These are phyloP conservation scores for Pseudopyrenochaeta lycopersici DNA, from an alignment of 2,329 filamentous ascomycete genomes.

Conservation along the genomic window DNA sequence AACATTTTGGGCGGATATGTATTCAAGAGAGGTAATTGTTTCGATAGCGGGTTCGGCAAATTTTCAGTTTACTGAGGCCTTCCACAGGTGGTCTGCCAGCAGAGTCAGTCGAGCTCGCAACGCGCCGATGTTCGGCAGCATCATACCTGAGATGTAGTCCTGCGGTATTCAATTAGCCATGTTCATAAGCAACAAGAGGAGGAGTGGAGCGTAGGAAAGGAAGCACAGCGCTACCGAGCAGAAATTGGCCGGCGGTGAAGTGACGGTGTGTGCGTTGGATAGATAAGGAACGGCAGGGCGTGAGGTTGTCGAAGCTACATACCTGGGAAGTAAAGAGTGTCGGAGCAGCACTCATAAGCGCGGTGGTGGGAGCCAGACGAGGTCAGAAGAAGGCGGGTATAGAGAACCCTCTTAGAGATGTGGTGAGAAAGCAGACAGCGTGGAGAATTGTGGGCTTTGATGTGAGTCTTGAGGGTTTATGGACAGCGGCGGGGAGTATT, in stretches of 20 bases:
- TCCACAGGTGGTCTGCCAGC: slow-evolving; percentile 70
- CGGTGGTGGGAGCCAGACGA: slow-evolving; percentile 37
- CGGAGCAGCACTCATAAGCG: slow-evolving; percentile 60
- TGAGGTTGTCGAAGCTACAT: slow-evolving; percentile 39
- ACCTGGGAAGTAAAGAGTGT: slow-evolving; percentile 64
- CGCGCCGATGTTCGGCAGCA: slow-evolving; percentile 21
- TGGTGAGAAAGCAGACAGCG: slow-evolving; percentile 10
- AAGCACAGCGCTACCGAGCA: slow-evolving; percentile 13
- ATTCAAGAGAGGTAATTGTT: slow-evolving; percentile 14
- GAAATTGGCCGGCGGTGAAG: slow-evolving; percentile 24
- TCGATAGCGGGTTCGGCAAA: slow-evolving; percentile 27
- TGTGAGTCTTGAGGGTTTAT: slow-evolving; percentile 23
- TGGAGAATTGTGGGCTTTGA: slow-evolving; percentile 18
- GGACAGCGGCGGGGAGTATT: slow-evolving; percentile 9
- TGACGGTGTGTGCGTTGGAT: slow-evolving; percentile 38
- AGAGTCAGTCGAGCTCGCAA: slow-evolving; percentile 33
- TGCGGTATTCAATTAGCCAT: slow-evolving; percentile 50
- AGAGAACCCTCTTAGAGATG: slow-evolving; percentile 29
- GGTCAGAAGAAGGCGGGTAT: slow-evolving; percentile 35
- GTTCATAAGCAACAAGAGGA: slow-evolving; percentile 15
- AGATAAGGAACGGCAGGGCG: slow-evolving; percentile 38
- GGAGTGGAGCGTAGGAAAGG: slow-evolving; percentile 7
- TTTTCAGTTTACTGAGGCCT: slow-evolving; percentile 69
- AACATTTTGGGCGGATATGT: slow-evolving; percentile 58
- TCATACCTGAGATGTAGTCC: slow-evolving; percentile 72